Base-by-base conservation (phyloP, 2,329 filamentous ascomycete species). In the Orbilia oligospora region DNA sequence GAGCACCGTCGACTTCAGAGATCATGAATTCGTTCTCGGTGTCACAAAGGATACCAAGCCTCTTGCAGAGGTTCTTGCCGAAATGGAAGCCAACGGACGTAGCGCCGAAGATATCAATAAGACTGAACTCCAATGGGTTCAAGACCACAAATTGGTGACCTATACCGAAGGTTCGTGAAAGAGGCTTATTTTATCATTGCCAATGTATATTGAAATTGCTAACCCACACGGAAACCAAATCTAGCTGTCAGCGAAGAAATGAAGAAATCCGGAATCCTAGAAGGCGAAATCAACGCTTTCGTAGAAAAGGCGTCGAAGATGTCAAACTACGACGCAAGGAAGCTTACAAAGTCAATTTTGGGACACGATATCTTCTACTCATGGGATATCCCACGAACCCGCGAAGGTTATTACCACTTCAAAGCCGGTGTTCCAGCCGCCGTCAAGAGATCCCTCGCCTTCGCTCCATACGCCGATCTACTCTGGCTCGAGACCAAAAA, bases 401-500 rank as follows among this genome's bases (percentile, higher is more conserved):
- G 95, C 67, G 96, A 99, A 85, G 96, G 96, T 41, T 95, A 91
- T 87, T 97, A 97, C 86, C 94, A 97, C 85, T 97, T 93, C 88
- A 88, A 89, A 61, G 92, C 92, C 14, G 94, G 94, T 81, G 91
- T 97, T 87, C 85, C 87, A 5, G 93, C 94, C 0, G 94, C 96
- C 0, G 97, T 93, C 44, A 98, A 98, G 87, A 92, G 96, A 70
- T 94, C 94, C 1, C 91, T 97, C 78, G 93, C 92, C 61, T 98
- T 97, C 82, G 94, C 91, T 0, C 94, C 95, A 0, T 97, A 93
- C 83, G 94, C 96, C 0, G 96, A 99, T 84, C 91, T 99, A 18
- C 88, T 98, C 12, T 99, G 96, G 96, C 93, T 98, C 58, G 96
- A 99, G 86, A 98, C 96, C 0, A 95, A 93, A 61, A 92, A 96